These are phyloP conservation scores for Cystobasidium onofrii DNA, from an alignment of 768 basidiomycete species.

Conservation along the genomic window DNA sequence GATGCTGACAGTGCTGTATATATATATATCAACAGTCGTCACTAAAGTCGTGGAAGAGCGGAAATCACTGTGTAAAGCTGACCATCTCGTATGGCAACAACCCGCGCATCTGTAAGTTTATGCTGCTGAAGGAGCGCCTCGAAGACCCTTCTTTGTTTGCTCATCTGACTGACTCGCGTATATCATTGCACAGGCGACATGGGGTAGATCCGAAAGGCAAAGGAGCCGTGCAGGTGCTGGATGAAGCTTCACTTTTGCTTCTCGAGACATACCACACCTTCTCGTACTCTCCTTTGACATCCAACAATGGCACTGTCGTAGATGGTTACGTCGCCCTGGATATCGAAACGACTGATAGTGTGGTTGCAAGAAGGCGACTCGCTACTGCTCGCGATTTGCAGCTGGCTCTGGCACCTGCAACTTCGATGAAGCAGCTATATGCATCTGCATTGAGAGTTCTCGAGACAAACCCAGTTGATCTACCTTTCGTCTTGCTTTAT, in stretches of 20 bases:
- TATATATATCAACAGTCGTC: background rate
- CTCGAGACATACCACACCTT: constrained; percentile 10
- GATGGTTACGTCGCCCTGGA: background rate
- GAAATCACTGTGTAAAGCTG: background rate
- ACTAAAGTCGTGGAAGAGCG: background rate
- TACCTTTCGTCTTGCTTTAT: constrained; percentile 9
- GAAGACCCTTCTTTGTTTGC: too few species aligned
- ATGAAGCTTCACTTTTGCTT: background rate
- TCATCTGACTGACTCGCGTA: background rate
- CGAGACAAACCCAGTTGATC: background rate
- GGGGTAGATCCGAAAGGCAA: background rate
- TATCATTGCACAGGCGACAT: background rate
- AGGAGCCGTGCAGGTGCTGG: background rate
- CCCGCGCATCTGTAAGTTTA: background rate
- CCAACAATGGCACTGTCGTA: background rate
- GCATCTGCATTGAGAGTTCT: background rate
- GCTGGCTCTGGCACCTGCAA: background rate
- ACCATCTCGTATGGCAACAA: constrained; percentile 11
- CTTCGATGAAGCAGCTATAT: background rate
- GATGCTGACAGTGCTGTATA: too few species aligned
- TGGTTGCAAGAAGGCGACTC: background rate
- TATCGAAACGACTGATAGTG: constrained; percentile 11
- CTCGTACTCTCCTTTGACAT: background rate
- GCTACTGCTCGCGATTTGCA: background rate
- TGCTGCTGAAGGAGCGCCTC: background rate